These are phyloP conservation scores for Gorgonomyces haynaldii DNA, from an alignment of 192 early-diverging fungal genomes.

Conservation along the genomic window DNA sequence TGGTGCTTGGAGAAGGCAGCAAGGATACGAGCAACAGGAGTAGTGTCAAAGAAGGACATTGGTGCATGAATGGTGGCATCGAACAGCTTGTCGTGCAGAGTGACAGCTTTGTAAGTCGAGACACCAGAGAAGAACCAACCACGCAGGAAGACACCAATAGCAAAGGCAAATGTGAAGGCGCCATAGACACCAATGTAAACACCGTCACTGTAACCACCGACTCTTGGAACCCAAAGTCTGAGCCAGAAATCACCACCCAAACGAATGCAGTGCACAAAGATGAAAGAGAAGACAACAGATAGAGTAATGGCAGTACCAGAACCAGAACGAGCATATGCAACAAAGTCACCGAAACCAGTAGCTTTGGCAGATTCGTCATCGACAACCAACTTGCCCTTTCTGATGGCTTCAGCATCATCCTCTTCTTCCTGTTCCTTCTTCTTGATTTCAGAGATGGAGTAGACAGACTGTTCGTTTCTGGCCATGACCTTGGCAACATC, in stretches of 20 bases:
- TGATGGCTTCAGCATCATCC: slow-evolving; percentile 12
- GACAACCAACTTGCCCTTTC: slow-evolving; percentile 13
- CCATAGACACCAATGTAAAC: slow-evolving; percentile 47
- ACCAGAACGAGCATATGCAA: slow-evolving; percentile 14
- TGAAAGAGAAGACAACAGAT: slow-evolving; percentile 32
- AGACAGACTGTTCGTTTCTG: slow-evolving; percentile 51
- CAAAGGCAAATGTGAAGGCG: slow-evolving; percentile 33
- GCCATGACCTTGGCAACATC: slow-evolving; percentile 39
- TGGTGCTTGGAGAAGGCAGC: slow-evolving; percentile 41
- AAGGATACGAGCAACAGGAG: slow-evolving; percentile 47
- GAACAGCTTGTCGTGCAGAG: slow-evolving; percentile 22
- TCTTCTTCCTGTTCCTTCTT: slow-evolving; percentile 20
- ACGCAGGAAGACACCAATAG: slow-evolving; percentile 39
- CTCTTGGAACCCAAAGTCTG: slow-evolving; percentile 27
- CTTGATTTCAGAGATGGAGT: slow-evolving; percentile 19
- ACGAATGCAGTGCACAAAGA: slow-evolving; percentile 53
- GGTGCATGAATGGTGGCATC: slow-evolving; percentile 34
- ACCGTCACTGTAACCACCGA: slow-evolving; percentile 29
- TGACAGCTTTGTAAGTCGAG: slow-evolving; percentile 36
- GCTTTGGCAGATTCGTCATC: slow-evolving; percentile 21
- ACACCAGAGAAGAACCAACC: slow-evolving; percentile 39
- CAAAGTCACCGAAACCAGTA: slow-evolving; percentile 22
- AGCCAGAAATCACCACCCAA: slow-evolving; percentile 39
- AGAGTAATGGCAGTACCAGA: slow-evolving; percentile 24
- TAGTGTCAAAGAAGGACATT: slow-evolving; percentile 47